These are phyloP conservation scores for Ophiostoma himal-ulmi DNA, from an alignment of 2,329 filamentous ascomycete genomes.

Conservation along the genomic window DNA sequence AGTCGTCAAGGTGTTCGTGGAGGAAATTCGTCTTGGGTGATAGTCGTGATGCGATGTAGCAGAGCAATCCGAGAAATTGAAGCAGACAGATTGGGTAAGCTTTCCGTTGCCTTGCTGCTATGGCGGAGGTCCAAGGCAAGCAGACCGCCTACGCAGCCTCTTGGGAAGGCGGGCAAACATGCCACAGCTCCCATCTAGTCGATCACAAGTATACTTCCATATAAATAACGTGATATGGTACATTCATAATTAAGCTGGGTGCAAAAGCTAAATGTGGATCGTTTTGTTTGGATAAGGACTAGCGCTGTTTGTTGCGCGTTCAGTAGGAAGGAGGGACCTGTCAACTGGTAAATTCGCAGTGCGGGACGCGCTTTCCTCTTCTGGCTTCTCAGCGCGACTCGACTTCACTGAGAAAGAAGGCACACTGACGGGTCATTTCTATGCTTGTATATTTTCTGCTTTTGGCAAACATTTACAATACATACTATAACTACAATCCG, in stretches of 20 bases:
- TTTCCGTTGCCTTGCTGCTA: constrained; percentile 16
- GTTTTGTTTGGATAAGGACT: not conserved
- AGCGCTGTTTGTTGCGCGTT: constrained; percentile 8
- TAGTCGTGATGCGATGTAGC: constrained; percentile 21
- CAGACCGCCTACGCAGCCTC: constrained; percentile 29
- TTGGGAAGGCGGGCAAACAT: constrained; percentile 8
- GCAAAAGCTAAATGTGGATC: constrained; percentile 21
- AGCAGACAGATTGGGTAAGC: constrained; percentile 15
- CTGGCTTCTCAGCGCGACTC: constrained; percentile 19
- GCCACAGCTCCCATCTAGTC: constrained; percentile 8
- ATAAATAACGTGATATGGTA: not conserved
- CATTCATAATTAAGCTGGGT: not conserved
- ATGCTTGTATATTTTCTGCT: not conserved
- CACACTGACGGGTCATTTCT: not conserved
- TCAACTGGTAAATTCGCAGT: constrained; percentile 2
- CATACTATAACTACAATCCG: not conserved
- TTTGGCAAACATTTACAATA: not conserved
- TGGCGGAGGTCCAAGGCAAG: constrained; percentile 29
- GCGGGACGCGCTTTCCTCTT: constrained; percentile 24
- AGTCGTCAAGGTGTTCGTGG: not conserved
- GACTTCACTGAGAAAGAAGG: constrained; percentile 3
- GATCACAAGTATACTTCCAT: not conserved
- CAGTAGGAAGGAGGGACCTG: constrained; percentile 1
- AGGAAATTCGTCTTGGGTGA: constrained; percentile 2
- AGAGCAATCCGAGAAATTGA: not conserved